Evolutionary conservation across 2,329 filamentous ascomycete species (phyloP).

Genomic region (Aschersonia sp.): DNA sequence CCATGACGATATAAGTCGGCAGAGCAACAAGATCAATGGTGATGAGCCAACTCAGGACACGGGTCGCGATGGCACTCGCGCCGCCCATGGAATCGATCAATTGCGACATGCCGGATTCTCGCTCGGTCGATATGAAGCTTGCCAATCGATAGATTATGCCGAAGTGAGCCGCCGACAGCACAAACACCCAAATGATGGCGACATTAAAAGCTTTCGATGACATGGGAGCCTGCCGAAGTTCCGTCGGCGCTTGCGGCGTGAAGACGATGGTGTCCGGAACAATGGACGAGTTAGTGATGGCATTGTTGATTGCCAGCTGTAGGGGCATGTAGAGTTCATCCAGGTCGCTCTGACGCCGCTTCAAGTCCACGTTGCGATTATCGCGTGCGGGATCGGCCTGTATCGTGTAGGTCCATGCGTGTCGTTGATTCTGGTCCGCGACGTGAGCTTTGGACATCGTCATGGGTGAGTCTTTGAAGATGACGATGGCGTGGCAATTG

Average conservation of each 20-base stretch:
- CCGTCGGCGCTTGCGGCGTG: conserved; percentile 4
- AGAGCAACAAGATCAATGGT: conserved; percentile 11
- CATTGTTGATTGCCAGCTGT: conserved; percentile 19
- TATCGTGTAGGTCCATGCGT: conserved; percentile 16
- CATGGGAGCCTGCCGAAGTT: neutral
- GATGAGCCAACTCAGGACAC: conserved; percentile 13
- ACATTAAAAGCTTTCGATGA: neutral
- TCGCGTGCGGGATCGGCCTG: conserved; percentile 9
- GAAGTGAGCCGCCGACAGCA: neutral
- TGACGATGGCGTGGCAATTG: conserved; percentile 14
- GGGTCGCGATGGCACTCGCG: conserved; percentile 7
- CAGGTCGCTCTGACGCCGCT: conserved; percentile 15
- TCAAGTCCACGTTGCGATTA: conserved; percentile 32
- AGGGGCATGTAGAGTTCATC: conserved; percentile 12
- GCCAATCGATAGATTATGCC: conserved; percentile 8
- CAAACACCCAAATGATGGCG: neutral
- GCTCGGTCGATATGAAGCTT: conserved; percentile 12
- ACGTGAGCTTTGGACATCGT: conserved; percentile 4
- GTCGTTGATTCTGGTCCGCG: conserved; percentile 2
- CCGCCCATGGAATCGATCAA: conserved; percentile 31
- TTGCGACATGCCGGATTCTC: conserved; percentile 16
- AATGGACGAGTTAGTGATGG: conserved; percentile 12
- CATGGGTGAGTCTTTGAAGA: conserved; percentile 14
- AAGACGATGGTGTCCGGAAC: conserved; percentile 9
- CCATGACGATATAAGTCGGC: conserved; percentile 27